Conservation (phyloP, 2,329 filamentous ascomycete species). For the Exophiala calicioides region DNA sequence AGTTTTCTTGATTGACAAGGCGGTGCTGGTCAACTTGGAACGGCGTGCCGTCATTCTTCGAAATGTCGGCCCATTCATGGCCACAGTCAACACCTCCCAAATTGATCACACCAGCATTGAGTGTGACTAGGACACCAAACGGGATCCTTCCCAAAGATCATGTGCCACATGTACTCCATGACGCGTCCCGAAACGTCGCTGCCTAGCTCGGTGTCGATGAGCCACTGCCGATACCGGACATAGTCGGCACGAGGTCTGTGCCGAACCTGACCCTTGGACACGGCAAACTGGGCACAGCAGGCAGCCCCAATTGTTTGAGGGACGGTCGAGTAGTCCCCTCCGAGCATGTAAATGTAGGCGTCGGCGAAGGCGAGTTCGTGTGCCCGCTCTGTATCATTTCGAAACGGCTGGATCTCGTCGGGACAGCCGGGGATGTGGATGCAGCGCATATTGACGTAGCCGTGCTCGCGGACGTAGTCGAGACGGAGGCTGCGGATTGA, state of each 20-base stretch:
- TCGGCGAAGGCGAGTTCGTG: conserved; percentile 41
- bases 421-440: conserved; percentile 59
- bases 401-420: conserved; percentile 16
- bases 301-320: conserved; percentile 50
- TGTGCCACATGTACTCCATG: conserved; percentile 68
- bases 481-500: conserved; percentile 53
- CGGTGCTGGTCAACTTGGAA: too few species aligned
- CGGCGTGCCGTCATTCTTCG: too few species aligned
- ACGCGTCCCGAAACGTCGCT: conserved; percentile 61
- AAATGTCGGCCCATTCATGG: too few species aligned
- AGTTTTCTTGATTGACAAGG: too few species aligned
- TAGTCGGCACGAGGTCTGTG: conserved; percentile 56
- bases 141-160: conserved; percentile 49
- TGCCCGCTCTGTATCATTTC: conserved; percentile 35
- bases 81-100: conserved; percentile 14
- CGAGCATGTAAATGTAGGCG: conserved; percentile 42
- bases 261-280: conserved; percentile 56
- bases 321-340: conserved; percentile 30
- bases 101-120: conserved; percentile 18
- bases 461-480: conserved; percentile 53
- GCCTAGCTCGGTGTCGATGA: conserved; percentile 56
- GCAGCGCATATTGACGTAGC: conserved; percentile 64
- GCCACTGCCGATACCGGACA: conserved; percentile 59
- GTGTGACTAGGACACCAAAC: conserved; percentile 29
- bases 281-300: conserved; percentile 68